These are phyloP conservation scores for Hermanozyma aechmeae DNA, from an alignment of 805 yeast species.

Conservation along the genomic window DNA sequence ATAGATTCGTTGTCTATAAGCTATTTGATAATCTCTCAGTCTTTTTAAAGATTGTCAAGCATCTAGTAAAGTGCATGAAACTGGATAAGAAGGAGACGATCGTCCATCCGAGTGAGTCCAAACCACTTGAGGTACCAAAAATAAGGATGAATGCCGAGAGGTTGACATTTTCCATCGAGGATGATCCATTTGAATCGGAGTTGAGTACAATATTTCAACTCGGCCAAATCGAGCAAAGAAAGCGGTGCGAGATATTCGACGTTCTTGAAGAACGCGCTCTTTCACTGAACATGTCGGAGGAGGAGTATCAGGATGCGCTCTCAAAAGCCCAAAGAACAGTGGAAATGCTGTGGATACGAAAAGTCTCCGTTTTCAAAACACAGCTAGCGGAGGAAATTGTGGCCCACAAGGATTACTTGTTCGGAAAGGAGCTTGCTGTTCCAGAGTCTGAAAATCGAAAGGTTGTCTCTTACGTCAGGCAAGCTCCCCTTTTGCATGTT, in stretches of 20 bases:
- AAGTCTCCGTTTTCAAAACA: background rate
- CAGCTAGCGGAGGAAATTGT: conserved; percentile 4
- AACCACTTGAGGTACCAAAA: conserved; percentile 18
- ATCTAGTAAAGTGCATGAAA: conserved; percentile 18
- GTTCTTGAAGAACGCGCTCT: conserved; percentile 15
- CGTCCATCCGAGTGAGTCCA: conserved; percentile 22
- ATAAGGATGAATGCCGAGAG: conserved; percentile 17
- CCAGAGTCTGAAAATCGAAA: conserved; percentile 12
- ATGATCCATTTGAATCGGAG: conserved; percentile 35
- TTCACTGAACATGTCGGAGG: background rate
- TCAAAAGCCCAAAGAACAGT: conserved; percentile 4
- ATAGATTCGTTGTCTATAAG: conserved; percentile 26
- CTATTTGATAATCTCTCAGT: conserved; percentile 30
- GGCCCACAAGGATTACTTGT: conserved; percentile 17
- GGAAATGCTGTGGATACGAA: conserved; percentile 5
- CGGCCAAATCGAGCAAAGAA: conserved; percentile 31
- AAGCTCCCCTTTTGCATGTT: conserved; percentile 27
- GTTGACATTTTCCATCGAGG: conserved; percentile 29
- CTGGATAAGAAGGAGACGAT: conserved; percentile 9
- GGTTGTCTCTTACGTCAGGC: conserved; percentile 20
- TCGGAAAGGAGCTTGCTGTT: conserved; percentile 22
- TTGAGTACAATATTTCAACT: conserved; percentile 32
- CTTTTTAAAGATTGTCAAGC: conserved; percentile 23
- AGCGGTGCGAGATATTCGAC: conserved; percentile 21
- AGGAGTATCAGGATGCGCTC: background rate